Base-by-base conservation (phyloP, 768 basidiomycete species). In the Russula sp. region DNA sequence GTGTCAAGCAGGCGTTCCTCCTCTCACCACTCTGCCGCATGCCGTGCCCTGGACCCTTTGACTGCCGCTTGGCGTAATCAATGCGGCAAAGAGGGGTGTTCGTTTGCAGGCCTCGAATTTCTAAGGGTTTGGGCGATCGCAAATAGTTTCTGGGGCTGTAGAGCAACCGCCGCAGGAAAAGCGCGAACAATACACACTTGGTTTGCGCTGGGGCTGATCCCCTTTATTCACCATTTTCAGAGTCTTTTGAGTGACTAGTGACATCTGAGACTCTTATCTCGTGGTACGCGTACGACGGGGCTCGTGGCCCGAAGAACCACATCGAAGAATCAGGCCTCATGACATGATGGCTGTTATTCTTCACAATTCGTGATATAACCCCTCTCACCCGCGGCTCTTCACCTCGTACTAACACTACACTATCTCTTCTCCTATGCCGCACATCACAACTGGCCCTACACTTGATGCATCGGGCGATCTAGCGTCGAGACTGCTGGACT, bases 381-480 rank as follows among this genome's bases (percentile, higher is more conserved):
- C 13, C 22, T n/a, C 20, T 24, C 24, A 18, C 20, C 28, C 48
- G 28, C 28, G 30, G 13, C 14, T 16, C 30, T 22, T 28, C 36
- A 40, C 44, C 22, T 48, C 20, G 11, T 24, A 22, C 11, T 1
- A 48, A 22, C 22, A 11, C 7, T 51, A 22, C 22, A 11, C 7
- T 51, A 4, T 7, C 13, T 18, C 22, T 36, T 9, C 0, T 40
- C 58, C 48, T 18, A 52, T 65, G 48, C 14, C 55, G 18, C 20
- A 13, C 14, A 10, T 8, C 5, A 46, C 18, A 13, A 4, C 48
- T 22, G 32, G 36, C 0, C 59, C 40, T 13, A 18, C 55, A 8
- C 40, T 57, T 8, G 59, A 65, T 49, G 64, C 49, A 30, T 56
- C 64, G 1, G 59, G 59, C 30, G 36, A 57, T 50, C 22, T 65